phyloP scores from a whole-genome alignment of 495 filamentous ascomycete genomes.

The Cudoniella acicularis region DNA sequence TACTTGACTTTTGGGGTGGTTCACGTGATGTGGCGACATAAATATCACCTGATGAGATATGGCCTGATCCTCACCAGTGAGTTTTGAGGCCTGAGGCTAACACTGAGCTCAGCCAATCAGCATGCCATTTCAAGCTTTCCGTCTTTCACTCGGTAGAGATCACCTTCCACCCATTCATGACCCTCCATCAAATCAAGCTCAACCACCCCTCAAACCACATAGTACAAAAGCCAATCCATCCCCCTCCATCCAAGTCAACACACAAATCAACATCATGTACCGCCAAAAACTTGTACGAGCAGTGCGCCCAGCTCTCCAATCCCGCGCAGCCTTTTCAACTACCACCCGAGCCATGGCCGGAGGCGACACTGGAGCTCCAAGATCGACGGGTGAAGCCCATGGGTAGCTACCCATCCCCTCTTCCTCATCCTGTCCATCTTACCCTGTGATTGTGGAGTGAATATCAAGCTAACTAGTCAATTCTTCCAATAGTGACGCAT shows the following conservation, averaged over 20 bases:
- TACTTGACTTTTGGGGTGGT: too few species aligned
- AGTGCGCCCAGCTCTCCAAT: slow-evolving; percentile 42
- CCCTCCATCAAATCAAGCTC: slow-evolving; percentile 13
- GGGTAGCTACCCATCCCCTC: slow-evolving; percentile 19
- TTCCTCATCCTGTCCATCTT: not conserved
- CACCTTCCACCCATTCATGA: slow-evolving; percentile 20
- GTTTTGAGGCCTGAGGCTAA: too few species aligned
- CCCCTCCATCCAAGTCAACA: not conserved
- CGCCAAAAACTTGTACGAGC: slow-evolving; percentile 60
- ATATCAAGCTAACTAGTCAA: not conserved
- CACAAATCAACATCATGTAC: slow-evolving; percentile 49
- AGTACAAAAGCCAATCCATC: not conserved
- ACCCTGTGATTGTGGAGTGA: not conserved
- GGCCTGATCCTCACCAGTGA: too few species aligned
- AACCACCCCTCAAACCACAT: slow-evolving; percentile 8
- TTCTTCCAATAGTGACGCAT: slow-evolving; percentile 64
- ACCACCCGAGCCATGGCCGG: slow-evolving; percentile 58
- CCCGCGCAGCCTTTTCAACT: slow-evolving; percentile 57
- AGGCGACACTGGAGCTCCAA: slow-evolving; percentile 66
- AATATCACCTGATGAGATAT: not conserved
- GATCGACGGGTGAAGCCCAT: slow-evolving; percentile 39
- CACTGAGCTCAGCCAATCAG: not conserved
- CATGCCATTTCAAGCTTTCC: not conserved
- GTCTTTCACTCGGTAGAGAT: slow-evolving; percentile 13
- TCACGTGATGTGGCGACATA: too few species aligned